Base-by-base conservation (phyloP, 164 flowering plant genomes). In the Taxillus chinensis region DNA sequence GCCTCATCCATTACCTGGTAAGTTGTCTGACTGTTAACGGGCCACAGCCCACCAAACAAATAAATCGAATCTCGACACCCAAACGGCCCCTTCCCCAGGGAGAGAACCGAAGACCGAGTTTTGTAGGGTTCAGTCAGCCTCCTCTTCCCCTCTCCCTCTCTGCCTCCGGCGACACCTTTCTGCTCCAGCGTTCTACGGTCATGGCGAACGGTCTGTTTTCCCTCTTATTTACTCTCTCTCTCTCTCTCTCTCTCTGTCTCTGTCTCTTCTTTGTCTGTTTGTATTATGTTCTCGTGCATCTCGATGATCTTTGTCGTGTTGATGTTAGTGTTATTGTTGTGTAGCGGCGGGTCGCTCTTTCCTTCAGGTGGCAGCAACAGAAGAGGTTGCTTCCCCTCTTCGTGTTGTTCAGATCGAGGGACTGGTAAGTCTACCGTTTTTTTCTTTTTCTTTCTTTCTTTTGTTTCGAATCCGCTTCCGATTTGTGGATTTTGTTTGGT, bases 391-490 rank as follows among this genome's bases (percentile, higher is more conserved):
- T 55, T 63, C 89, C 17, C 92, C 92, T 8, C 82, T 86, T 37
- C 61, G 89, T 37, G 92, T 84, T 8, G 92, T 86, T 55, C 92
- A 86, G 78, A 86, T 86, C 46, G 92, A 86, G 61, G 92, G 89
- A 56, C 67, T 84, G 83, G 89, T 82, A 78, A n/a, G 3, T 15
- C 16, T 7, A n/a, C 6, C 4, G 2, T 5, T 15, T 52, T 3
- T 9, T 52, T 8, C 11, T 5, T 54, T 27, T 54, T 27, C 11
- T 54, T 3, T 7, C 16, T 40, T 40, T 11, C n/a, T n/a, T 40
- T 40, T 11, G 38, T 58, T 10, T 58, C 6, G 46, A 40, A 1
- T 57, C 6, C 15, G 15, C 38, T 39, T 55, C 38, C 39, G 39
- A 17, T 10, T n/a, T 53, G 7, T 6, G 10, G 14, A 49, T 9